Evolutionary conservation across 306 rosid species (phyloP), one percentile per base, ranked within the genome.

Genomic region (Oxytropis ochrocephala): DNA sequence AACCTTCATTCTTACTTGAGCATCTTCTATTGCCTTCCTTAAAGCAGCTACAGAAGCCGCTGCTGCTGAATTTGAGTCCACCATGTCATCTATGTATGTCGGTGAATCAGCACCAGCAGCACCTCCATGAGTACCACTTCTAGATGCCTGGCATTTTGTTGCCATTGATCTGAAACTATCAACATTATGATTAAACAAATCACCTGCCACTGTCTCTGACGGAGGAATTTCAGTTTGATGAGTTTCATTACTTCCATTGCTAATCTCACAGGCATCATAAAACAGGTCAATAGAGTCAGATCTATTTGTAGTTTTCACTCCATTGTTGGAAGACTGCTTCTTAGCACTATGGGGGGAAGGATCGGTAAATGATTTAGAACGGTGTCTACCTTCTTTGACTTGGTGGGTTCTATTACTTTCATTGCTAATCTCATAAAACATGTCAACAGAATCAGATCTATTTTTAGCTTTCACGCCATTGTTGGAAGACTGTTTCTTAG

Each of bases 21-120:
- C 97, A 78, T 77, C 98, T 83, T 90, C 96, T 74, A 90, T 88
- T 68, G 98, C 98, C 90, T 85, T 93, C 70, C 77, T 85, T 84
- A 93, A 82, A 74, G 96, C 92, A 55, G 96, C 98, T 41, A 83
- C 84, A 16, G 96, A 90, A 73, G 90, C 89, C 63, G 96, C 96
- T 11, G 89, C 94, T 75, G 77, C 81, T 73, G 98, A 91, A 83
- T 86, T 86, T 64, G 77, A 79, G 81, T 90, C 91, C 14, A 88
- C 68, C 75, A 80, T 83, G 76, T 90, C 96, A 17, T 84, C 91
- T 0, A 69, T 82, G 64, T 75, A 81, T 54, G 90, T 74, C 0
- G 89, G 86, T 14, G 89, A 88, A 81, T 76, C 74, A 73, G 46
- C 76, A 66, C 48, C 54, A 16, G 65, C 48, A 72, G 85, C 68